Percentiles rank a stretch among this genome's conserved stretches.
Conservation (phyloP, 2,329 filamentous ascomycete species). For the Coniochaeta ligniaria region DNA sequence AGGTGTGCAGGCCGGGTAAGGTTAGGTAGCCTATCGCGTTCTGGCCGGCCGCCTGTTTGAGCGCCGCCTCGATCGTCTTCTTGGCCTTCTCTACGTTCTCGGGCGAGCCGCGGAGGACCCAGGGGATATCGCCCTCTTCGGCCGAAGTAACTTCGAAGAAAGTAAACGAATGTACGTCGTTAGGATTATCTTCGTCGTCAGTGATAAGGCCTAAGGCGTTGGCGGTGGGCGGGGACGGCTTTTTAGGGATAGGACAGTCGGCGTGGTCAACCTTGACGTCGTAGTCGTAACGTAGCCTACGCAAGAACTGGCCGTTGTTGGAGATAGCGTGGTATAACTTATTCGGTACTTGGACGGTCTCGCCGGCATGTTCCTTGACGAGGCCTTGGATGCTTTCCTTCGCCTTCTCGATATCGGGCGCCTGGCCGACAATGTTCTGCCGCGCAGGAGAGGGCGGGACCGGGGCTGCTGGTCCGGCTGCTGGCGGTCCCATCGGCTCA, state of each 20-base stretch:
- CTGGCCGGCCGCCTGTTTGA: slow-evolving; percentile 64
- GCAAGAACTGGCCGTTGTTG: slow-evolving; percentile 91
- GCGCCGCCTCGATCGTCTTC: slow-evolving; percentile 62
- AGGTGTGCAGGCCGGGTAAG: slow-evolving; percentile 80
- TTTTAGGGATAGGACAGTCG: slow-evolving; percentile 68
- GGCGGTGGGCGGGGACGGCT: slow-evolving; percentile 41
- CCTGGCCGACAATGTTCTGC: slow-evolving; percentile 70
- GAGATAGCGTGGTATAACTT: slow-evolving; percentile 77
- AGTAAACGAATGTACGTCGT: slow-evolving; percentile 76
- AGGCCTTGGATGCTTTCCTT: slow-evolving; percentile 76
- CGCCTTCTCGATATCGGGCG: slow-evolving; percentile 72
- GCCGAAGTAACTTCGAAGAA: slow-evolving; percentile 55
- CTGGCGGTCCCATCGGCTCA: slow-evolving; percentile 18
- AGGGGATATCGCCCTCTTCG: slow-evolving; percentile 73
- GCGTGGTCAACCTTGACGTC: slow-evolving; percentile 89
- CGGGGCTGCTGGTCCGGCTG: slow-evolving; percentile 8
- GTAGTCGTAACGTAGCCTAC: slow-evolving; percentile 75
- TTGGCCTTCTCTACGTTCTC: slow-evolving; percentile 81
- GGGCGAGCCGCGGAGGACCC: slow-evolving; percentile 74
- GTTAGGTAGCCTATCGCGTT: slow-evolving; percentile 79
- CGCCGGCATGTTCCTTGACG: slow-evolving; percentile 79
- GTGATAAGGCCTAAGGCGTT: slow-evolving; percentile 82
- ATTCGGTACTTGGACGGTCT: slow-evolving; percentile 77
- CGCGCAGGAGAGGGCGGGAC: not conserved
- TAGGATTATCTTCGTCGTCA: slow-evolving; percentile 61